Evolutionary conservation across 2,329 filamentous ascomycete species (phyloP).

Genomic region (Ophiostoma quercus): DNA sequence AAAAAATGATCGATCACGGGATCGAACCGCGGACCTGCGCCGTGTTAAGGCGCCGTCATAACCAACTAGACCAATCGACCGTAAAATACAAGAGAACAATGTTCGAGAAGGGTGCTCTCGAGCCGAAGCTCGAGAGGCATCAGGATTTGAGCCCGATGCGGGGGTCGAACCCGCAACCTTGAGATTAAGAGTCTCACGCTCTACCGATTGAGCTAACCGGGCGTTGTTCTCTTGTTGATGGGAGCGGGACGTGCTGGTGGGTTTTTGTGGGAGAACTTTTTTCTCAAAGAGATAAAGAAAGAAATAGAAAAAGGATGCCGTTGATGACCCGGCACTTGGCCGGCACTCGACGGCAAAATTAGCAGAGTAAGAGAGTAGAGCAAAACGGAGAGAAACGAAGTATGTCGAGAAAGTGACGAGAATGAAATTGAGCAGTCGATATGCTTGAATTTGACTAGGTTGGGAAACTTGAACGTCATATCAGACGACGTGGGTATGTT

Average conservation of each 20-base stretch:
- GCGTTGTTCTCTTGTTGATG: slow-evolving; percentile 31
- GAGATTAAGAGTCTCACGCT: slow-evolving; percentile 64
- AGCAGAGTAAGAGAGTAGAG: too few species aligned
- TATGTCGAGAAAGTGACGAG: too few species aligned
- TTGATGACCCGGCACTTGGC: too few species aligned
- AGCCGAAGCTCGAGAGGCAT: slow-evolving; percentile 28
- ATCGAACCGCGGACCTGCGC: background rate
- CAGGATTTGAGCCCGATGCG: slow-evolving; percentile 44
- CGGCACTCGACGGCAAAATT: too few species aligned
- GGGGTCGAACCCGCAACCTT: slow-evolving; percentile 41
- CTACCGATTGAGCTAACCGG: slow-evolving; percentile 66
- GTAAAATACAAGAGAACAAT: background rate
- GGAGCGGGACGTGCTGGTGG: background rate
- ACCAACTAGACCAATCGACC: slow-evolving; percentile 2
- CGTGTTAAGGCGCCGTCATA: slow-evolving; percentile 1
- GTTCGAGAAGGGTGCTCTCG: background rate
- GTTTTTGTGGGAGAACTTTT: background rate
- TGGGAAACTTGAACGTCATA: too few species aligned
- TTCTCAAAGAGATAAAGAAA: too few species aligned
- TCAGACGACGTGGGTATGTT: too few species aligned
- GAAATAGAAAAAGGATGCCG: too few species aligned
- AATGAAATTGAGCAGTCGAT: too few species aligned
- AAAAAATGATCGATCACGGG: slow-evolving; percentile 1
- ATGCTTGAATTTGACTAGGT: too few species aligned
- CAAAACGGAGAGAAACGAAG: too few species aligned